Percentiles rank a stretch among this genome's conserved stretches.
phyloP scores from a whole-genome alignment of 768 basidiomycete species.

The Chlorophyllum brunneum region DNA sequence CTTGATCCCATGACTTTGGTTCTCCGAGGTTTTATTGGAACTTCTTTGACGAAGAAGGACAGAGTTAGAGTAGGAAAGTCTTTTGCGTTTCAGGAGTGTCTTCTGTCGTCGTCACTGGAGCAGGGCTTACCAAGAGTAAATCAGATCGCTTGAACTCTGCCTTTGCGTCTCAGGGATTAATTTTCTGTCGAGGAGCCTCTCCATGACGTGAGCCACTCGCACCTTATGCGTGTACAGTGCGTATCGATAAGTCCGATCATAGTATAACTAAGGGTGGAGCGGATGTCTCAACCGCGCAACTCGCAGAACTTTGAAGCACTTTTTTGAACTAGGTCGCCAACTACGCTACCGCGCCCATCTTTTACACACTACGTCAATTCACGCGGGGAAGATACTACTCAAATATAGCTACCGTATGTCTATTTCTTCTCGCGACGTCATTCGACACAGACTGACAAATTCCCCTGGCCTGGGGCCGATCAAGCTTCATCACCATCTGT shows the following conservation, averaged over 20 bases:
- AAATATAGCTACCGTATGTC: not conserved
- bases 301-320: not conserved
- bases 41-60: not conserved
- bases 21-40: constrained; percentile 1
- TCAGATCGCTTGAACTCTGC: not conserved
- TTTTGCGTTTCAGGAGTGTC: not conserved
- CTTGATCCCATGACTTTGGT: not conserved
- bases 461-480: not conserved
- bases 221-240: not conserved
- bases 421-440: constrained; percentile 7
- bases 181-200: not conserved
- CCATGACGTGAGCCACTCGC: constrained; percentile 3
- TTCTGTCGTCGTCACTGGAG: not conserved
- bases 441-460: not conserved
- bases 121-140: not conserved
- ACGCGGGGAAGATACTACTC: not conserved
- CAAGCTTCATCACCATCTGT: not conserved
- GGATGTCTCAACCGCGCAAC: not conserved
- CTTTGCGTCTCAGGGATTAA: not conserved
- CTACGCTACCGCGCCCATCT: not conserved
- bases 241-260: not conserved
- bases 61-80: not conserved
- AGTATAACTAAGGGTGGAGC: not conserved
- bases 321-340: constrained; percentile 1
- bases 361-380: constrained; percentile 1